Base-by-base conservation (phyloP, 345 rosid genomes). In the Microcos paniculata region DNA sequence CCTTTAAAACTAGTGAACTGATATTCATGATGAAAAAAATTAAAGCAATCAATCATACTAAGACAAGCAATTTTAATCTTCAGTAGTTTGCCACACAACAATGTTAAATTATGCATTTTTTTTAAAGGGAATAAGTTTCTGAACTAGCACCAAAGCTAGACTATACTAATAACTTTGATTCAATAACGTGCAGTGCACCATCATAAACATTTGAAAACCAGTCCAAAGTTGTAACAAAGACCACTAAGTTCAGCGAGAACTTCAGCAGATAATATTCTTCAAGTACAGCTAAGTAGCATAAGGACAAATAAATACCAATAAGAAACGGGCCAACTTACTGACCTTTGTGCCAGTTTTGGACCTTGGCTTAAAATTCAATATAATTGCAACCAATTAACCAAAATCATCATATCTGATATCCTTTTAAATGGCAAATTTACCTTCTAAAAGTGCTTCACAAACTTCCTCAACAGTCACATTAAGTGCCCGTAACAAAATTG, bases 381-480 rank as follows among this genome's bases (percentile, higher is more conserved):
- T 19, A 30, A 69, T 49, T 69, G 74, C 62, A 71, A 71, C 38
- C 11, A 71, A 21, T 35, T 18, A 56, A 38, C 33, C 40, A 42
- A 72, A 21, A 56, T 15, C 11, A 65, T 19, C 23, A 11, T 28
- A 53, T 43, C 43, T 19, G 15, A 74, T 43, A 56, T 3, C 14
- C 28, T 43, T 75, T 26, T 24, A 62, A 46, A 69, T 65, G 55
- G 35, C 19, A 28, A 59, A 24, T 42, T 76, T 90, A 96, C 99
- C 99, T 91, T 96, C 98, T 56, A 94, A 80, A 58, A 96, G 98
- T 33, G 96, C 98, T 40, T 96, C 98, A 79, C 97, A 91, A 72
- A 96, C 98, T 91, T 96, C 98, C 85, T 94, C 99, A 6, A 91
- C 76, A 38, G 99, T 94, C 78, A 96, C 98, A 74, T 96, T 90